Conservation (phyloP, 345 rosid species). For the Orychophragmus violaceus region DNA sequence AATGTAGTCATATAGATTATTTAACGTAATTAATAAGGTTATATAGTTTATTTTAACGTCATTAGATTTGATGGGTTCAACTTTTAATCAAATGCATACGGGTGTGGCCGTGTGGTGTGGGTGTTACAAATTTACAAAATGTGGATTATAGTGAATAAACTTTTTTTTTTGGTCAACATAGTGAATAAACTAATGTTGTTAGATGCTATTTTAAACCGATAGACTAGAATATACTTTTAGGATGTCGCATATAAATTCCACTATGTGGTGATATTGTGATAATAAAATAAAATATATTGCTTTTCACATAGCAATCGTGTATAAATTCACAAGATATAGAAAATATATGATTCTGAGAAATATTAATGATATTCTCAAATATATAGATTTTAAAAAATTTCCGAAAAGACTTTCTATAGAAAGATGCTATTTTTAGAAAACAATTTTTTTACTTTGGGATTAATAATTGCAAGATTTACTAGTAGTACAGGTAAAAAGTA, state of each 20-base stretch:
- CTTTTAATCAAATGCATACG: not conserved
- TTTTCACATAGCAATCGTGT: not conserved
- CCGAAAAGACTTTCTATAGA: not conserved
- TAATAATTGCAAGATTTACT: constrained; percentile 7
- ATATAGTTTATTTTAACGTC: not conserved
- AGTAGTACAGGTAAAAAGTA: not conserved
- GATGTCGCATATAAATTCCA: not conserved
- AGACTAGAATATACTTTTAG: not conserved
- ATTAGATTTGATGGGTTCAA: not conserved
- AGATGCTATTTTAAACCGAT: not conserved
- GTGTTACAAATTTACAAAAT: not conserved
- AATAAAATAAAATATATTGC: not conserved
- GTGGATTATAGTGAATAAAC: not conserved
- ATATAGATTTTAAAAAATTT: not conserved
- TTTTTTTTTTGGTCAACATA: too few species aligned
- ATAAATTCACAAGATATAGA: not conserved
- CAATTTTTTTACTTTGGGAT: not conserved
- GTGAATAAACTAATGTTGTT: not conserved
- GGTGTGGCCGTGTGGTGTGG: not conserved
- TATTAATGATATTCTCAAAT: not conserved
- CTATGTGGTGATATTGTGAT: not conserved
- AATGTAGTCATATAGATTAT: too few species aligned
- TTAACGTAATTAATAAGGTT: not conserved
- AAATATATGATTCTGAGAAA: not conserved
- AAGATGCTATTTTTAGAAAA: not conserved